Conservation (phyloP, 257 asterid species). For the Euphrasia confusa region DNA sequence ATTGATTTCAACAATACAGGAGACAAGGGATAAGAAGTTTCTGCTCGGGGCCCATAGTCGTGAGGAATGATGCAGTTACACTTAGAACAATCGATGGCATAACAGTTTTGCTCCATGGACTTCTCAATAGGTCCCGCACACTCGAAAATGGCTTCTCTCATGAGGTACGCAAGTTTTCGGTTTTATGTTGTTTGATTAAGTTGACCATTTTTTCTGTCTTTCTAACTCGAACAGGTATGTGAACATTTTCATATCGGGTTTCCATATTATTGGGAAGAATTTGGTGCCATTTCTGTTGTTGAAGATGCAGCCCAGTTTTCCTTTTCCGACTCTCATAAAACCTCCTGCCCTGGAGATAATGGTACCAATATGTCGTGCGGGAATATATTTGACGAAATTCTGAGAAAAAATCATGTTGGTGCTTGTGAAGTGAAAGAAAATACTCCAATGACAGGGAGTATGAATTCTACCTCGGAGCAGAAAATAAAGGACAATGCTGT, state of each 20-base stretch:
- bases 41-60: slow-evolving; percentile 47
- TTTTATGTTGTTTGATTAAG: neutral
- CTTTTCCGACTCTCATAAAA: too few relatives aligned
- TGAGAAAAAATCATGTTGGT: slow-evolving; percentile 20
- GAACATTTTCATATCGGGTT: slow-evolving; percentile 55
- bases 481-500: too few relatives aligned
- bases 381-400: slow-evolving; percentile 26
- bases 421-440: neutral
- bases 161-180: slow-evolving; percentile 35
- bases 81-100: slow-evolving; percentile 60
- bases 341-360: slow-evolving; percentile 18
- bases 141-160: slow-evolving; percentile 55
- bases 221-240: slow-evolving; percentile 39
- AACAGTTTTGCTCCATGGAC: slow-evolving; percentile 45
- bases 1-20: slow-evolving; percentile 32
- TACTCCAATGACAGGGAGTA: too few relatives aligned
- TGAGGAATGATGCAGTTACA: slow-evolving; percentile 54
- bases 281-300: slow-evolving; percentile 27
- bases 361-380: slow-evolving; percentile 22
- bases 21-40: slow-evolving; percentile 41
- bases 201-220: neutral
- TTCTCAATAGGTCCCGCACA: slow-evolving; percentile 46
- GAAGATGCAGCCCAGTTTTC: slow-evolving; percentile 19
- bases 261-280: slow-evolving; percentile 73
- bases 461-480: too few relatives aligned